Evolutionary conservation across 225 moss, liverwort and hornwort species (phyloP).

Genomic region (Takakia lepidozioides): DNA sequence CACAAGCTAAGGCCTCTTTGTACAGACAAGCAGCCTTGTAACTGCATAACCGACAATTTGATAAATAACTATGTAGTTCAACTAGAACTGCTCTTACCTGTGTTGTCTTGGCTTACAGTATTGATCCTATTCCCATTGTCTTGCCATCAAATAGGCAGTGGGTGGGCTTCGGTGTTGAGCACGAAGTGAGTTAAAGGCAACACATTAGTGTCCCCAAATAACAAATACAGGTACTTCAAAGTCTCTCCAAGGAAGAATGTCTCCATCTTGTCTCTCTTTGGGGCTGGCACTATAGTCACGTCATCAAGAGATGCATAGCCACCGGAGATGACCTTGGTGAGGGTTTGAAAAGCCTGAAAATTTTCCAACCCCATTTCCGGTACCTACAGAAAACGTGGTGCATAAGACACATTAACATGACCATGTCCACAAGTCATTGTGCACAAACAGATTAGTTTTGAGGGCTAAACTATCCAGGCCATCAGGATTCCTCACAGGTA

Average conservation of each 20-base stretch:
- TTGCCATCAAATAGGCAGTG: conserved; percentile 55
- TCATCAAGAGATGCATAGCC: conserved; percentile 86
- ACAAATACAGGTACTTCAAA: conserved; percentile 83
- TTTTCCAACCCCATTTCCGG: conserved; percentile 90
- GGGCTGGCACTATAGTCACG: conserved; percentile 73
- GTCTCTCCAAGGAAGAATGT: conserved; percentile 98
- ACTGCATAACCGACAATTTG: too few relatives aligned
- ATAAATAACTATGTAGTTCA: too few relatives aligned
- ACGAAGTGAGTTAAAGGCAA: conserved; percentile 76
- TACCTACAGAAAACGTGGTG: conserved; percentile 64
- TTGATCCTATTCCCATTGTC: too few relatives aligned
- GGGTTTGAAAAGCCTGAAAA: conserved; percentile 81
- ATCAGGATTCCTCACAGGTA: too few relatives aligned
- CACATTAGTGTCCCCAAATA: conserved; percentile 62
- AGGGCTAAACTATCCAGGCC: too few relatives aligned
- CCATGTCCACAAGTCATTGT: too few relatives aligned
- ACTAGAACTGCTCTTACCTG: too few relatives aligned
- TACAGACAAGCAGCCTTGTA: too few relatives aligned
- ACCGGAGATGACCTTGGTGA: conserved; percentile 75
- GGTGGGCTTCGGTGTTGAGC: conserved; percentile 92
- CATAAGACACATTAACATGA: too few relatives aligned
- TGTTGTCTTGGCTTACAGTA: too few relatives aligned
- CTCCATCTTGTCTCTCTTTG: conserved; percentile 84
- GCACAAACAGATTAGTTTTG: too few relatives aligned
- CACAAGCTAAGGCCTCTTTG: too few relatives aligned